phyloP scores from a whole-genome alignment of 805 yeast genomes.

The Kazachstania psychrophila region DNA sequence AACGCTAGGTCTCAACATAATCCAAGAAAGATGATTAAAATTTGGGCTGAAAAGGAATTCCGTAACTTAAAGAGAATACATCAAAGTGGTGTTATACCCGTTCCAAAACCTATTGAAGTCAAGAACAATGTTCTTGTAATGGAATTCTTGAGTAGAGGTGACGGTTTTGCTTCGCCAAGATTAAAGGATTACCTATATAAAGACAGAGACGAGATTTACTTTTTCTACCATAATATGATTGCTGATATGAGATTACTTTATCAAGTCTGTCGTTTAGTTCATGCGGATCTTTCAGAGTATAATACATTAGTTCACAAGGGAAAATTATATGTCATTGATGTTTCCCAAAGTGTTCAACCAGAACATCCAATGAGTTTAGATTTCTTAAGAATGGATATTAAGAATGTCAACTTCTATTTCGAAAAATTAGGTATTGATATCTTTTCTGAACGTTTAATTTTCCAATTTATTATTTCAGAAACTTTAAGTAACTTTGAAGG shows the following conservation, averaged over 20 bases:
- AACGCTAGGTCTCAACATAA: constrained; percentile 79
- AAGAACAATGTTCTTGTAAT: constrained; percentile 86
- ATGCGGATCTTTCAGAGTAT: constrained; percentile 94
- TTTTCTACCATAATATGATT: constrained; percentile 68
- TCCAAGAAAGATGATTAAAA: constrained; percentile 93
- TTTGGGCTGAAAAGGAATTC: constrained; percentile 98
- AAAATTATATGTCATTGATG: constrained; percentile 82
- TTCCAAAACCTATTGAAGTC: constrained; percentile 85
- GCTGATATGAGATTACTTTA: constrained; percentile 80
- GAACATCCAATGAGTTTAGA: constrained; percentile 96
- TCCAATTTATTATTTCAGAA: constrained; percentile 61
- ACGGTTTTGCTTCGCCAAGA: constrained; percentile 86
- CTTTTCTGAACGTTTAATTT: constrained; percentile 73
- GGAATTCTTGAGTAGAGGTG: constrained; percentile 75
- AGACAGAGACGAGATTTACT: constrained; percentile 53
- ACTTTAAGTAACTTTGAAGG: constrained; percentile 34
- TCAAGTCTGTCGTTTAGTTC: constrained; percentile 82
- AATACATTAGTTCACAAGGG: constrained; percentile 78
- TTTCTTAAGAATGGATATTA: constrained; percentile 93
- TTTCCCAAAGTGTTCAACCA: constrained; percentile 94
- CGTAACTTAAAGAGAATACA: constrained; percentile 80
- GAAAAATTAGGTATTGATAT: constrained; percentile 61
- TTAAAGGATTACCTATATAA: constrained; percentile 73
- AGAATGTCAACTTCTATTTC: constrained; percentile 86
- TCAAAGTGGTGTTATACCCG: constrained; percentile 66